phyloP scores from a whole-genome alignment of 805 yeast species.

The Helenozyma rhizophorensis region DNA sequence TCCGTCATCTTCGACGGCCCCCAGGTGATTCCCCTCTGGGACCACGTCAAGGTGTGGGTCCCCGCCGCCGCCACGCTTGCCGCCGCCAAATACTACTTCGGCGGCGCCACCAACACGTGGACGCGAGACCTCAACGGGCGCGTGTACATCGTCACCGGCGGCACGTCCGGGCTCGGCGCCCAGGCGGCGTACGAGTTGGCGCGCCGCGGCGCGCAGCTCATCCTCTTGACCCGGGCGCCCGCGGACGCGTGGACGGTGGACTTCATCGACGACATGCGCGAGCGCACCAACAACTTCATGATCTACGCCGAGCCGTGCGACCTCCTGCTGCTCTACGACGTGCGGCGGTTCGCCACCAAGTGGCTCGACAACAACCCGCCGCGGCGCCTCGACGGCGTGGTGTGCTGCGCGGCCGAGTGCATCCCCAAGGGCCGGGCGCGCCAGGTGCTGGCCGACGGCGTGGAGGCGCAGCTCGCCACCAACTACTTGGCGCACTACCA shows the following conservation, averaged over 20 bases:
- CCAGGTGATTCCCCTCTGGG: slow-evolving; percentile 71
- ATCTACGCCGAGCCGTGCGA: slow-evolving; percentile 92
- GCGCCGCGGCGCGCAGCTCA: slow-evolving; percentile 76
- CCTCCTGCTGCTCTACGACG: slow-evolving; percentile 62
- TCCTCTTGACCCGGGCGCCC: slow-evolving; percentile 61
- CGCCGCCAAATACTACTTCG: slow-evolving; percentile 64
- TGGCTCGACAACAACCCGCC: slow-evolving; percentile 94
- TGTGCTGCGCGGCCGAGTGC: slow-evolving; percentile 83
- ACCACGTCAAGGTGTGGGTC: slow-evolving; percentile 48
- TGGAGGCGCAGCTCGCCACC: slow-evolving; percentile 78
- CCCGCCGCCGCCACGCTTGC: slow-evolving; percentile 44
- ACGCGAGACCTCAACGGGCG: slow-evolving; percentile 89
- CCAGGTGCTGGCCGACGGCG: slow-evolving; percentile 69
- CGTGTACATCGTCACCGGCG: slow-evolving; percentile 85
- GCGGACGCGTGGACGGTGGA: slow-evolving; percentile 75
- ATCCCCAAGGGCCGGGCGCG: slow-evolving; percentile 68
- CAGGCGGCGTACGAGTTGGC: slow-evolving; percentile 73
- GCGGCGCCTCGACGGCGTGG: slow-evolving; percentile 82
- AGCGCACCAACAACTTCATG: slow-evolving; percentile 61
- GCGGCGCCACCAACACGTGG: slow-evolving; percentile 85
- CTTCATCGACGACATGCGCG: slow-evolving; percentile 72
- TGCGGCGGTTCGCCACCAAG: slow-evolving; percentile 86
- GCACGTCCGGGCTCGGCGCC: slow-evolving; percentile 88
- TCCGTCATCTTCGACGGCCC: slow-evolving; percentile 69
- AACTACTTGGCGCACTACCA: slow-evolving; percentile 83